Base-by-base conservation (phyloP, 768 basidiomycete genomes). In the Boletus pseudopeckii region DNA sequence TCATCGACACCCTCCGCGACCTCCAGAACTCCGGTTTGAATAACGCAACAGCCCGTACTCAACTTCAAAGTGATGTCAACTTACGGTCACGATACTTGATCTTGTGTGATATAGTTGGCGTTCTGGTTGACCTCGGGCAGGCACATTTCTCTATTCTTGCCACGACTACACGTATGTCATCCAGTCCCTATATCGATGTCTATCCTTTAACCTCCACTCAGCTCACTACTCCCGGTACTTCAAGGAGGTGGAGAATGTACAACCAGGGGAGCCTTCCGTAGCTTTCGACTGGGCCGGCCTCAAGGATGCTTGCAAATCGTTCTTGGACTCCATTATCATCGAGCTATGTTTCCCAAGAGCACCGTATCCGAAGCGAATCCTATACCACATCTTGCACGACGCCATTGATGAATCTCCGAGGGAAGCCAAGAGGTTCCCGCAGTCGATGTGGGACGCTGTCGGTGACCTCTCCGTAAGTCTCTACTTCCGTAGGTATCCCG, bases 301-400 rank as follows among this genome's bases (percentile, higher is more conserved):
- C 55, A 81, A 82, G 59, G 75, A 76, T 30, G 84, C 85, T 20
- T 82, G 86, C 60, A 77, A 79, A 60, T 92, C 91, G 4, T 91
- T 90, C 71, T 69, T 92, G 45, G 90, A 92, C 68, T 90, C 88
- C 1, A 87, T 92, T 53, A 80, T 93, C 56, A 80, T 92, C 54
- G 91, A 93, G 64, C 71, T 93, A 7, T 88, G 85, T 62, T 85
- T 92, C 57, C 90, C 91, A 6, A 72, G 75, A 44, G 83, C 84
- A 3, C 74, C 76, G 0, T 88, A 88, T 68, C 85, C 88, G 5
- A 82, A 80, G 64, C 75, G 78, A 47, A 74, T 91, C 40, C 66
- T 93, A 24, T 83, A 82, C 60, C 77, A 81, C 52, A 78, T 89
- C 26, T 75, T 93, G 26, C 80, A 78, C 48, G 88, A 92, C 40